Evolutionary conservation across 192 early-diverging fungal species (phyloP), one percentile per base, ranked within the genome.

Genomic region (Spizellomyces punctatus): DNA sequence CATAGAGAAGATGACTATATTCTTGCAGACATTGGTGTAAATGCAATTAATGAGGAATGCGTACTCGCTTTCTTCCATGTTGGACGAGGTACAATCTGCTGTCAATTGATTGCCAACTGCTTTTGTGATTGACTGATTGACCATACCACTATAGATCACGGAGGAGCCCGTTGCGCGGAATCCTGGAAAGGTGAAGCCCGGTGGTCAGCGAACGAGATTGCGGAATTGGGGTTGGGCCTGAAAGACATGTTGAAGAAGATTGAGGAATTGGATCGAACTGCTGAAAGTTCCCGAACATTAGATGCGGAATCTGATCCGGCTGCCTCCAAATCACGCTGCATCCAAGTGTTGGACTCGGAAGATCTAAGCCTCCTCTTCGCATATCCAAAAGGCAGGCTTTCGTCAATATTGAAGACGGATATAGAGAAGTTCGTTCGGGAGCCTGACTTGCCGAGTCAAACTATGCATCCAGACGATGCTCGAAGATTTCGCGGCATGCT

Each of bases 51-150:
- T 45, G 67, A 68, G 36, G 21, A 68, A 57, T 68, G 67, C 44
- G 54, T 68, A 54, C 56, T 68, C 16, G 67, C 54, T 10, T 68
- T 68, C 36, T 68, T 68, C 54, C 67, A 68, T 58, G 54, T 68
- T 42, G 67, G 67, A 68, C 22, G 16, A 17, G 22, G 67, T 68
- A 56, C 16, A 56, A 19, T 12, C 3, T 55, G 27, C 27, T 36
- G 27, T 36, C 27, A 0, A 36, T 36, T 36, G 27, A 36, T 36
- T 36, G 27, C 27, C 27, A 36, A 36, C 27, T 36, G 1, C 1
- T 36, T 36, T 36, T 36, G 27, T 36, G 3, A 36, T 36, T 36
- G 27, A 36, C 27, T 36, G 3, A 36, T 36, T 36, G 27, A 36
- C 27, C 27, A 36, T 36, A 36, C 3, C 27, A 36, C 0, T 3